These are phyloP conservation scores for Sporothrix dimorphospora DNA, from an alignment of 2,329 filamentous ascomycete genomes.

Conservation along the genomic window DNA sequence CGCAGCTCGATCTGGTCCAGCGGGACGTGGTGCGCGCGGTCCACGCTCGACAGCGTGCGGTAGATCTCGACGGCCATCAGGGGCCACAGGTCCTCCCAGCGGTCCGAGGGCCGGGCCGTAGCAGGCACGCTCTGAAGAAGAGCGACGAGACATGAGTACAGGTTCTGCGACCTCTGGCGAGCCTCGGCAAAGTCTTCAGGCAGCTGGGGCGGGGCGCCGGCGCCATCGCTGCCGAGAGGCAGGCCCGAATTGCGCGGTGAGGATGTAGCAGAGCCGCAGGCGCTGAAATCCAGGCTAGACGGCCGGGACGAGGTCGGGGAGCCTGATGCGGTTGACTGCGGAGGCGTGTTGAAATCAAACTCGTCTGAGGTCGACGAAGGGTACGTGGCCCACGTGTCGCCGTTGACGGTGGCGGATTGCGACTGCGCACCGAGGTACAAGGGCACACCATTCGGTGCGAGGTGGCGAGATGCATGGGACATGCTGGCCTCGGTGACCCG, in stretches of 20 bases:
- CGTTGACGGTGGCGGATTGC: not conserved
- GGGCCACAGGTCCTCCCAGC: slow-evolving; percentile 58
- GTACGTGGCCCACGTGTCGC: not conserved
- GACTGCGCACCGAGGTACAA: slow-evolving; percentile 32
- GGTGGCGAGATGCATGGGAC: not conserved
- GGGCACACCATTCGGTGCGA: slow-evolving; percentile 22
- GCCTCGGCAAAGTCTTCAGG: slow-evolving; percentile 46
- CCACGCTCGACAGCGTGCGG: slow-evolving; percentile 44
- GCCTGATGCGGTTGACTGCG: slow-evolving; percentile 12
- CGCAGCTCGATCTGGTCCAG: slow-evolving; percentile 30
- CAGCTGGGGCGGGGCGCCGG: slow-evolving; percentile 33
- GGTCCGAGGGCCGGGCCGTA: slow-evolving; percentile 46
- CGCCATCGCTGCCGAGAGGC: slow-evolving; percentile 38
- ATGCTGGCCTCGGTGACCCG: slow-evolving; percentile 1
- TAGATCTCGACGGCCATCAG: slow-evolving; percentile 62
- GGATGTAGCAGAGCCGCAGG: slow-evolving; percentile 52
- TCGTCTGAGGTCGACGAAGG: not conserved
- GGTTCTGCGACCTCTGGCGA: slow-evolving; percentile 49
- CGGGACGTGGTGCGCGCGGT: slow-evolving; percentile 5
- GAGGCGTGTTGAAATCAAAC: slow-evolving; percentile 35
- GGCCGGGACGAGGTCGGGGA: slow-evolving; percentile 50
- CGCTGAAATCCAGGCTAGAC: slow-evolving; percentile 56
- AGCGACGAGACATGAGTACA: slow-evolving; percentile 58
- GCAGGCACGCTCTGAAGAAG: slow-evolving; percentile 57
- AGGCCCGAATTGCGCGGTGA: slow-evolving; percentile 55